These are phyloP conservation scores for Gillenia trifoliata DNA, from an alignment of 306 rosid species.

Conservation along the genomic window DNA sequence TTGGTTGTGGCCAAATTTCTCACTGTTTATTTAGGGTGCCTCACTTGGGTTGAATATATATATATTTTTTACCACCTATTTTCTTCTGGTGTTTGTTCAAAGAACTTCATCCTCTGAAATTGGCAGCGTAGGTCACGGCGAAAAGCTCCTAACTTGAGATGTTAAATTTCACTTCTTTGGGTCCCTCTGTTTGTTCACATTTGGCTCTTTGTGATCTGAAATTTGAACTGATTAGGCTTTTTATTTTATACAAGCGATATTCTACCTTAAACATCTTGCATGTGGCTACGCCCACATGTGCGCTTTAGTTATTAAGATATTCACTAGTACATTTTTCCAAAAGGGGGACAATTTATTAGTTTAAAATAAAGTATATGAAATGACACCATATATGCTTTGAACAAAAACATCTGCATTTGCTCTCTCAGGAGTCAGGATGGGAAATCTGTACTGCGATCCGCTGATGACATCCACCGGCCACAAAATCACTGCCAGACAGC, in stretches of 20 bases:
- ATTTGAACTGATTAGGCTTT: not conserved
- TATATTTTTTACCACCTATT: not conserved
- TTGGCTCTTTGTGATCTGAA: not conserved
- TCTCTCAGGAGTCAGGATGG: conserved; percentile 70
- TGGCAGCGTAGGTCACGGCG: not conserved
- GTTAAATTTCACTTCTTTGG: not conserved
- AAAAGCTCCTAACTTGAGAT: not conserved
- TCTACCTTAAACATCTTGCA: not conserved
- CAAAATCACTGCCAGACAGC: conserved; percentile 85
- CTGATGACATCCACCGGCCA: conserved; percentile 72
- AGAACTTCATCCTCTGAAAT: not conserved
- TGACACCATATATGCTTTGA: not conserved
- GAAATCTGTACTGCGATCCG: conserved; percentile 76
- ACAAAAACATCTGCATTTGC: conserved; percentile 3
- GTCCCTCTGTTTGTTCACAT: not conserved
- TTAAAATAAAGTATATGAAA: not conserved
- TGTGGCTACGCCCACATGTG: too few species aligned
- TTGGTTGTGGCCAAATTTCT: not conserved
- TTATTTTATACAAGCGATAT: not conserved
- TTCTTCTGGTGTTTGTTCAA: not conserved
- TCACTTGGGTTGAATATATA: not conserved
- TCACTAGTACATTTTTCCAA: not conserved
- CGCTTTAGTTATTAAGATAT: not conserved
- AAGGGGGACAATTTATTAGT: not conserved
- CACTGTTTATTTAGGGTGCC: not conserved